Base-by-base conservation (phyloP, 2,329 filamentous ascomycete species). In the Fusarium nurragi region DNA sequence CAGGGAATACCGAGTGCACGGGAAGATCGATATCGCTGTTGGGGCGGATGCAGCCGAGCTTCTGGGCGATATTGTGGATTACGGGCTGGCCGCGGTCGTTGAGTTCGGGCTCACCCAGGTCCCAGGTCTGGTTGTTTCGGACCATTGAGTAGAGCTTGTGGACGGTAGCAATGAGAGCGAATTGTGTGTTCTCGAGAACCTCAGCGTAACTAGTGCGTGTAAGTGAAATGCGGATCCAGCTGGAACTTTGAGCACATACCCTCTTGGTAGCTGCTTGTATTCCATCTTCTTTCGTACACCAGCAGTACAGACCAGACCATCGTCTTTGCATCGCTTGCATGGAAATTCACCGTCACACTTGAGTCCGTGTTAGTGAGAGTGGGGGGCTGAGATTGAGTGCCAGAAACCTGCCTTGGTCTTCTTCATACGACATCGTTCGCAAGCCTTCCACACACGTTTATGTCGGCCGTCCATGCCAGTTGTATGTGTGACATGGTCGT, bases 121-220 rank as follows among this genome's bases (percentile, higher is more conserved):
- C 84, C 87, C 87, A 89, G 4, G 79, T 71, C 68, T 88, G 84
- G 19, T 79, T 78, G 59, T 79, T 85, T 60, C 85, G 81, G 41
- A 89, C 82, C 86, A 89, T 89, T 50, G 81, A 79, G 74, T 89
- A 89, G 21, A 89, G 81, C 75, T 89, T 89, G 73, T 88, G 86
- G 2, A 88, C 85, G 19, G 86, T 88, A 53, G 86, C 85, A 57
- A 88, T 86, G 54, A 89, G 80, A 44, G 86, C 84, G 70, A 88
- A 86, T 71, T 89, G 87, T 2, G 86, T 88, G 76, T 88, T 87
- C 68, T 89, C 87, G 32, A 89, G 75, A 19, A 89, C 85, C 72
- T 89, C 87, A 50, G 86, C 86, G 67, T 89, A 88, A 53, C 85
- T 87, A 65, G 51, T 41, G 32, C 36, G 64, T 68, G 67, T 71